Evolutionary conservation across 371 early-diverging fungal species (phyloP), one percentile per base, ranked within the genome.

Genomic region (Paraphysoderma sedebokerense): DNA sequence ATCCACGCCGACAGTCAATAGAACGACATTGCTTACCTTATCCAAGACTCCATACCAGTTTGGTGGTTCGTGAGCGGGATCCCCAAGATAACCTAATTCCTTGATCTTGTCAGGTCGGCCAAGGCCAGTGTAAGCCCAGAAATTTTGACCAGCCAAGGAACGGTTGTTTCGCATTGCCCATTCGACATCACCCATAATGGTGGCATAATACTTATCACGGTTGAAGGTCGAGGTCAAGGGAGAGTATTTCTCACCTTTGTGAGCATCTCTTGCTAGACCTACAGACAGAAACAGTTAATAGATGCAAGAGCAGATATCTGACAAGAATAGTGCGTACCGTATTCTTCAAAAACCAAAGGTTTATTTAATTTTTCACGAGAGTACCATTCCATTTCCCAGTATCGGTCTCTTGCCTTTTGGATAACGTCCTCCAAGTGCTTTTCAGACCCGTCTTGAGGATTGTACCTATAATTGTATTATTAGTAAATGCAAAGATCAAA

Each of bases 281-380:
- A n/a, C n/a, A n/a, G n/a, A n/a, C n/a, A n/a, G n/a, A n/a, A n/a
- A n/a, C n/a, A n/a, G n/a, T n/a, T n/a, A n/a, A n/a, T n/a, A n/a
- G n/a, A n/a, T n/a, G n/a, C n/a, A n/a, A n/a, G n/a, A n/a, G n/a
- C n/a, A n/a, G n/a, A n/a, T n/a, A n/a, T n/a, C n/a, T n/a, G n/a
- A n/a, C n/a, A n/a, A n/a, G n/a, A n/a, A n/a, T n/a, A n/a, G n/a
- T n/a, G n/a, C 59, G 70, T 59, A 28, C 76, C 76, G 56, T 66
- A 75, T 52, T 75, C 76, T 54, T 68, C 76, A 34, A 75, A 33
- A 2, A 73, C 49, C 12, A 75, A 50, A 0, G 76, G 76, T 47
- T 75, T 75, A 0, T n/a, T n/a, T n/a, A n/a, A n/a, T n/a, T n/a
- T n/a, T n/a, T n/a, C n/a, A n/a, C n/a, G n/a, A n/a, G n/a, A n/a